Conservation (phyloP, 495 filamentous ascomycete genomes). For the Niebla homalea region DNA sequence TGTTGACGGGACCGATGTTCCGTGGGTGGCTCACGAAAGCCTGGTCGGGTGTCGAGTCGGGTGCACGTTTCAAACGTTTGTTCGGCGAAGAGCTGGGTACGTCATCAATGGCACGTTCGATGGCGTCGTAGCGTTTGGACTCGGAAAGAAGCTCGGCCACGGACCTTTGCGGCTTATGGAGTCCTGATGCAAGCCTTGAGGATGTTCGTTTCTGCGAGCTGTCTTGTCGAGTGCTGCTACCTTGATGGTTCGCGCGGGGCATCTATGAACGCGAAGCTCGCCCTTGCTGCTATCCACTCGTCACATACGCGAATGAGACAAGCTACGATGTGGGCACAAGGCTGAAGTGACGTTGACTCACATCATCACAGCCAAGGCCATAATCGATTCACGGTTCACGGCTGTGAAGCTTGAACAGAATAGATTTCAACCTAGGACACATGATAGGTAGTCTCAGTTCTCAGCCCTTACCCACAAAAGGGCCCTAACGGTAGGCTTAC, state of each 20-base stretch:
- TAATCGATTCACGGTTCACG: too few relatives aligned
- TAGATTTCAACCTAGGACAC: too few relatives aligned
- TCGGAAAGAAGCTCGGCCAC: constrained; percentile 35
- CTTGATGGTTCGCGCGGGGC: constrained; percentile 25
- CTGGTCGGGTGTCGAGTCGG: constrained; percentile 11
- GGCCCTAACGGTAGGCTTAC: too few relatives aligned
- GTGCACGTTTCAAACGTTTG: constrained; percentile 30
- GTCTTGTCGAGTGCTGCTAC: constrained; percentile 35
- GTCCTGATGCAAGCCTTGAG: too few relatives aligned
- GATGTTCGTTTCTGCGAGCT: constrained; percentile 14
- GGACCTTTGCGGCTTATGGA: constrained; percentile 29
- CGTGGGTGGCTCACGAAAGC: constrained; percentile 6
- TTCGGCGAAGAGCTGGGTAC: constrained; percentile 16
- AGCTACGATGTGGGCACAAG: too few relatives aligned
- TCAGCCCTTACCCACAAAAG: too few relatives aligned
- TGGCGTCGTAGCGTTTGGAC: constrained; percentile 7
- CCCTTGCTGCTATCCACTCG: too few relatives aligned
- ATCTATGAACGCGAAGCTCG: constrained; percentile 5
- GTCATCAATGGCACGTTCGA: not conserved
- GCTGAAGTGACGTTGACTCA: too few relatives aligned
- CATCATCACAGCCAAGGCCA: too few relatives aligned
- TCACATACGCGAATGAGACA: too few relatives aligned
- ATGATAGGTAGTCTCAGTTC: too few relatives aligned
- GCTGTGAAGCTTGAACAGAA: too few relatives aligned
- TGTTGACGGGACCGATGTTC: constrained; percentile 24